Evolutionary conservation across 2,329 filamentous ascomycete genomes (phyloP), one percentile per base, ranked within the genome.

Genomic region (Pseudogymnoascus sp.): DNA sequence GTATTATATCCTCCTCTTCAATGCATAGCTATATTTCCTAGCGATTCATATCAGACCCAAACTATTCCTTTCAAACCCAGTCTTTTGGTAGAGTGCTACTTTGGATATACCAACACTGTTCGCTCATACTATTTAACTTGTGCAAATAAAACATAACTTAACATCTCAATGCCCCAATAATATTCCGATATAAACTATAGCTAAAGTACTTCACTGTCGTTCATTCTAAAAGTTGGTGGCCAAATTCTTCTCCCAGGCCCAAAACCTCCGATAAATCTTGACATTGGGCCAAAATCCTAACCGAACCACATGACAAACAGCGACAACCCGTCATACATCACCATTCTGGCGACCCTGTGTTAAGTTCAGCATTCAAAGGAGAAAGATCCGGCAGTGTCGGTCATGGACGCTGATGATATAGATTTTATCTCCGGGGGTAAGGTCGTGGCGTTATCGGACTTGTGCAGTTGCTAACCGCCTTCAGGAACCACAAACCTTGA

Each of bases 401-500:
- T 36, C 42, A 64, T 73, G 71, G 64, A 67, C 64, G 64, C 47
- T 42, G 68, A 72, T 66, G 68, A 61, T 26, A 19, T 69, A 59
- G 62, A 38, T 65, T 63, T 64, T 33, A 62, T 73, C 57, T 67
- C 68, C 35, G 64, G 69, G 64, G 65, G 72, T 70, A 65, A 65
- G 66, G 21, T 21, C 10, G 40, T 57, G 35, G 28, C 15, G 15
- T 19, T 15, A 60, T 13, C 31, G 44, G 4, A 19, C 17, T 10
- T 38, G 21, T 50, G 60, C 26, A 53, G 47, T 38, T 36, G 57
- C 68, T 71, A 42, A 70, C 50, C 40, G 23, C 61, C 26, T 26
- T 61, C 65, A 73, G 72, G 68, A 44, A 62, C 71, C 60, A 67
- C 68, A 47, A 65, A 68, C 21, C 67, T 74, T 62, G 64, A 69